Conservation (phyloP, 345 rosid genomes). For the Excoecaria agallocha region DNA sequence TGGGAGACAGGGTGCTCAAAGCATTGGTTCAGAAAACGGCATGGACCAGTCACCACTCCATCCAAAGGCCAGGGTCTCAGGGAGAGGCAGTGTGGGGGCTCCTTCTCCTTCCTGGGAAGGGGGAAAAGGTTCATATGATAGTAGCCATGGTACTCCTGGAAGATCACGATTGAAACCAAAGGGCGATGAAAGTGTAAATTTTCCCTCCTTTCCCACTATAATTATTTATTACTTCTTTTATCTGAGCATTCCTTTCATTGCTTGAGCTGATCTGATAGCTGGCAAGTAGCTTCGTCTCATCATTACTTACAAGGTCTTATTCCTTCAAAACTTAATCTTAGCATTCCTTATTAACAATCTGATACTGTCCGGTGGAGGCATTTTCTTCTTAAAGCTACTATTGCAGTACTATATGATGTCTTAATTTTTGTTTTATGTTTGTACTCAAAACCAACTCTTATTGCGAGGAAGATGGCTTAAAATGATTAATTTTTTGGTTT, state of each 20-base stretch:
- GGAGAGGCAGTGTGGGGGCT: conserved; percentile 36
- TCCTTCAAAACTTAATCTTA: not conserved
- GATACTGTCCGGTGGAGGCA: not conserved
- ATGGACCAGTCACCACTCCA: conserved; percentile 65
- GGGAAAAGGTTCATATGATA: conserved; percentile 50
- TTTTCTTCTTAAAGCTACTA: not conserved
- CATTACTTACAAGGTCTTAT: not conserved
- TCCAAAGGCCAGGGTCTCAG: conserved; percentile 38
- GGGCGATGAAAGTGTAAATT: conserved; percentile 73
- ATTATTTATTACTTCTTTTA: not conserved
- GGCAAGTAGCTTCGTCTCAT: not conserved
- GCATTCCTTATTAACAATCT: not conserved
- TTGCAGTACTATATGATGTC: not conserved
- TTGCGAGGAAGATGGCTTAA: not conserved
- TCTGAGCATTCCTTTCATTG: not conserved
- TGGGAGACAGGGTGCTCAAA: conserved; percentile 35
- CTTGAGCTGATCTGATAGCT: not conserved
- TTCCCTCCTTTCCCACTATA: conserved; percentile 3
- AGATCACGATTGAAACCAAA: conserved; percentile 52
- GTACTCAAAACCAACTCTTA: not conserved
- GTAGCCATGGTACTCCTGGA: conserved; percentile 62
- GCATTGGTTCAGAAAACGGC: conserved; percentile 55
- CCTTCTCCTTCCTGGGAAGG: conserved; percentile 61
- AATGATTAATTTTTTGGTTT: not conserved
- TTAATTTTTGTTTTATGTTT: not conserved